phyloP scores from a whole-genome alignment of 2,329 filamentous ascomycete species.

The Blastomyces silverae region DNA sequence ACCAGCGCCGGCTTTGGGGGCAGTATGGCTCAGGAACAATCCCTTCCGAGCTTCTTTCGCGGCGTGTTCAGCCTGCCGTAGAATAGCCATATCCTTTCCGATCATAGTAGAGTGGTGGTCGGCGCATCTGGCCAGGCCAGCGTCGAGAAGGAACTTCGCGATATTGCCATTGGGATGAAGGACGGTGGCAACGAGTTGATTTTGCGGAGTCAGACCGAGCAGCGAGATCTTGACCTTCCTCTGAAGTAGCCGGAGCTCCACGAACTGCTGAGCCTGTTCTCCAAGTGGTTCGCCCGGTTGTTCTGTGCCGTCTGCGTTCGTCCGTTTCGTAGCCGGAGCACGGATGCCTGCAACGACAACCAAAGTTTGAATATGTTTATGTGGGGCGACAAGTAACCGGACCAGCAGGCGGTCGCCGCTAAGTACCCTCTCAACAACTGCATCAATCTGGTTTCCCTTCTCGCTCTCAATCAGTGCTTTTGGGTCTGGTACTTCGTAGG shows the following conservation, averaged over 20 bases:
- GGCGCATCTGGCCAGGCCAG: conserved; percentile 83
- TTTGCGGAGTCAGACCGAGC: conserved; percentile 80
- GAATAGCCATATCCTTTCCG: conserved; percentile 75
- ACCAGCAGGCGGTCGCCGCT: conserved; percentile 85
- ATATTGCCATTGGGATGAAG: conserved; percentile 89
- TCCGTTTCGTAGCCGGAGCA: conserved; percentile 80
- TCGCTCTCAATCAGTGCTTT: conserved; percentile 69
- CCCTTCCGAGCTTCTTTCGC: conserved; percentile 72
- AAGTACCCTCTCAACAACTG: conserved; percentile 82
- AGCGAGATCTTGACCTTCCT: conserved; percentile 75
- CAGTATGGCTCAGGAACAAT: conserved; percentile 73
- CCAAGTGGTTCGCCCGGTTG: conserved; percentile 84
- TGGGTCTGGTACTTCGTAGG: conserved; percentile 72
- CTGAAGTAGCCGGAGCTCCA: conserved; percentile 79
- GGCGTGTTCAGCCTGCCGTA: conserved; percentile 78
- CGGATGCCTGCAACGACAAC: conserved; percentile 83
- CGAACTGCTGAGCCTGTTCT: conserved; percentile 80
- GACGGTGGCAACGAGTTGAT: conserved; percentile 80
- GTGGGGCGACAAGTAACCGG: conserved; percentile 70
- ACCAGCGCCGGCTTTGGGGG: conserved; percentile 54
- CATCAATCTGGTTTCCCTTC: conserved; percentile 79
- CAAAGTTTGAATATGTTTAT: conserved; percentile 82
- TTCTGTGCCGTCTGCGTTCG: conserved; percentile 69
- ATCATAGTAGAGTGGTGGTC: conserved; percentile 94
- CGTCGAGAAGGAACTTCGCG: conserved; percentile 80